A percentile compares a stretch with the other conserved stretches of the same genome.
Evolutionary conservation across 1,284 basidiomycete species (phyloP).

Genomic region (Trichosporon sp.): DNA sequence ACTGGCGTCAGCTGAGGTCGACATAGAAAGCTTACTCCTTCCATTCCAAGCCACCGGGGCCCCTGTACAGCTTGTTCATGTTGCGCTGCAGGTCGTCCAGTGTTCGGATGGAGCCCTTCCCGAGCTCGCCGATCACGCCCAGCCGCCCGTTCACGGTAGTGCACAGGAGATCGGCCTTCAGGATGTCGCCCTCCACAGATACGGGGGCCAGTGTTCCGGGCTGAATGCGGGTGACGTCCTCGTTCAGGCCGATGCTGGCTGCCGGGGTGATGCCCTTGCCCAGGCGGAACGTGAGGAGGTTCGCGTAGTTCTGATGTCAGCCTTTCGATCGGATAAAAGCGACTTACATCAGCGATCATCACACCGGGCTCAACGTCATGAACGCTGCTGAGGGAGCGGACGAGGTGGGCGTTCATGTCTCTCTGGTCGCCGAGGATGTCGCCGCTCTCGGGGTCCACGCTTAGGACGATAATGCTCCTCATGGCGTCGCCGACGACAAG

Average conservation of each 20-base stretch:
- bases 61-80: conserved; percentile 58
- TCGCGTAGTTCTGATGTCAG: conserved; percentile 55
- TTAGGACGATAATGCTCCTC: conserved; percentile 70
- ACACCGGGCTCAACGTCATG: conserved; percentile 53
- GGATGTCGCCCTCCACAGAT: conserved; percentile 27
- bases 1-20: conserved; percentile 49
- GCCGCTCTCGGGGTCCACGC: conserved; percentile 51
- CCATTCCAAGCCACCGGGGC: conserved; percentile 62
- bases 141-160: conserved; percentile 76
- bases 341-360: conserved; percentile 69
- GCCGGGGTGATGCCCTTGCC: conserved; percentile 40
- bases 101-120: conserved; percentile 57
- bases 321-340: no score
- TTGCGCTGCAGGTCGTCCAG: conserved; percentile 75
- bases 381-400: conserved; percentile 41
- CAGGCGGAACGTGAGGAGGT: conserved; percentile 61
- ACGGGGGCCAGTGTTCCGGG: conserved; percentile 35
- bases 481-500: conserved; percentile 72
- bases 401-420: conserved; percentile 71
- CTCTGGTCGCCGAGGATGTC: conserved; percentile 62
- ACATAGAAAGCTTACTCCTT: conserved; percentile 55
- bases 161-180: conserved; percentile 62
- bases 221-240: conserved; percentile 49
- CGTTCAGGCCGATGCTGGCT: conserved; percentile 50
- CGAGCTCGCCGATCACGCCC: conserved; percentile 68